phyloP scores from a whole-genome alignment of 1,139 yeast species.

The Suhomyces maxii region DNA sequence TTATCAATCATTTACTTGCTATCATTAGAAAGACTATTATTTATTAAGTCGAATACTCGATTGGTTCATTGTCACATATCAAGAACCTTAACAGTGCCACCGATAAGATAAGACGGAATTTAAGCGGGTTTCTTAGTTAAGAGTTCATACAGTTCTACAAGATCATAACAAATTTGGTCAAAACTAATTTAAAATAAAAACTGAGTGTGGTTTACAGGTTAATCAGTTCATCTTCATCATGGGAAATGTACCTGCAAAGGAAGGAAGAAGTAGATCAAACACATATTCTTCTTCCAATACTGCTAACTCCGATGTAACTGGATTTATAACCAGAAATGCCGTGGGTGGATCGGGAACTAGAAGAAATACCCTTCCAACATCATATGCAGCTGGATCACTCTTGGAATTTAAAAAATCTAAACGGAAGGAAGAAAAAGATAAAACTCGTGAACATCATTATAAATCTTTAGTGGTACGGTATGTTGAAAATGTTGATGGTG shows the following conservation, averaged over 20 bases:
- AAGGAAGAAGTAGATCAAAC: constrained; percentile 36
- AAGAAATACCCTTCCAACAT: constrained; percentile 22
- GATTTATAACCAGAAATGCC: constrained; percentile 11
- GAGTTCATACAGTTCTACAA: too few relatives aligned
- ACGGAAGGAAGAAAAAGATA: constrained; percentile 53
- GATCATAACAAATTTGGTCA: too few relatives aligned
- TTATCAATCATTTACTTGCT: background rate
- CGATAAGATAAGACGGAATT: too few relatives aligned
- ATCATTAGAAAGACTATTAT: too few relatives aligned
- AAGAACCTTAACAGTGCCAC: too few relatives aligned
- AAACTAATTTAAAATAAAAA: too few relatives aligned
- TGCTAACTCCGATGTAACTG: constrained; percentile 11
- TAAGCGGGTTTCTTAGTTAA: too few relatives aligned
- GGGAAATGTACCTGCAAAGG: constrained; percentile 65
- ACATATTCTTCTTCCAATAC: constrained; percentile 12
- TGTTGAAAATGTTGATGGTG: constrained; percentile 73
- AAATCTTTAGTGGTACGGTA: constrained; percentile 55
- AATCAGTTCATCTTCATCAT: constrained; percentile 21
- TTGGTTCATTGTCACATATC: too few relatives aligned
- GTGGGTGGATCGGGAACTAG: constrained; percentile 10
- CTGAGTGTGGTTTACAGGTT: too few relatives aligned
- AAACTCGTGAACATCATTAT: constrained; percentile 53
- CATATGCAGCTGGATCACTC: constrained; percentile 14
- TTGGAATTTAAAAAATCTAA: constrained; percentile 26
- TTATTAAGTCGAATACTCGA: too few relatives aligned